Evolutionary conservation across 495 filamentous ascomycete species (phyloP), one percentile per base, ranked within the genome.

Genomic region (Ascobolus immersus): DNA sequence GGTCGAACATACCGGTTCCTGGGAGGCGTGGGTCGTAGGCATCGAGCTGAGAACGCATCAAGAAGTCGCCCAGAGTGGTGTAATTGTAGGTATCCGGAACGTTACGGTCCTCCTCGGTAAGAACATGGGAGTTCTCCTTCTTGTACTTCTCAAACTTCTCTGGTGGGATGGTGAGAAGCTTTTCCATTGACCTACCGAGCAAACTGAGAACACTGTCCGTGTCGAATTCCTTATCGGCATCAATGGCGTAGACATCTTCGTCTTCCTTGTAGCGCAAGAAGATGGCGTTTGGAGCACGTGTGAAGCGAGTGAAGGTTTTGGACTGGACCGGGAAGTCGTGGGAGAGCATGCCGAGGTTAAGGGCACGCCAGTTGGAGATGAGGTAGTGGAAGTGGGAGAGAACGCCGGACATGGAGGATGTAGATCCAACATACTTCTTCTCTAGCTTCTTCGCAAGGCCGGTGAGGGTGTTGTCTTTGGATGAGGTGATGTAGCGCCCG

Each of bases 31-130:
- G 57, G 47, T 99, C 84, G 44, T 89, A 59, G 2, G 89, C 89
- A 49, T 99, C 86, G 15, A 99, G 59, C 53, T 99, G 86, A 2
- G 89, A 92, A 18, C 86, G 71, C 77, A 94, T 80, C 41, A 94
- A 55, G 44, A 99, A 80, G 47, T 92, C 75, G n/a, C 77, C 75
- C 22, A 73, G 47, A 0, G 67, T 74, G n/a, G 76, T 76, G 50
- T 82, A 99, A 52, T 94, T 77, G 45, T 69, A 94, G 0, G 73
- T 56, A 50, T 91, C 79, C 2, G 68, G 65, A 4, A 59, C 62
- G 34, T 61, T 62, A 21, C 61, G 59, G 41, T 75, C 69, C 40
- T 72, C 69, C 25, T 74, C 68, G 2, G 65, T 42, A 4, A 75
- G 61, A 21, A 66, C 57, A 41, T 70, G 59, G 35, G 69, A 64